Evolutionary conservation across 768 basidiomycete genomes (phyloP).

Genomic region (Naganishia randhawae): DNA sequence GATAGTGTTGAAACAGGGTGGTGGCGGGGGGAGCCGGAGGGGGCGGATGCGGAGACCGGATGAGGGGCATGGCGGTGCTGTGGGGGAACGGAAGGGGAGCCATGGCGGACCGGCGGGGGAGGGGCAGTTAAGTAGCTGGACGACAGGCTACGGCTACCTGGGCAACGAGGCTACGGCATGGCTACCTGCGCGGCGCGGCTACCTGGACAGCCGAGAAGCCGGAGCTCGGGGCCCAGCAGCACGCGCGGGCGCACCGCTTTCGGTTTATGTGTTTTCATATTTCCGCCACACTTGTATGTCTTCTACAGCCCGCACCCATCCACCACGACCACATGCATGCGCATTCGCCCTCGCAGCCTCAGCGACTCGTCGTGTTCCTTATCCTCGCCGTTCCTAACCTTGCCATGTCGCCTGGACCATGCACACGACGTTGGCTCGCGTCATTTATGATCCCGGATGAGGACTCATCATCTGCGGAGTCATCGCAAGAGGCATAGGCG

Average conservation of each 20-base stretch:
- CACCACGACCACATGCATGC: too few relatives aligned
- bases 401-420: too few relatives aligned
- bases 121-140: background rate
- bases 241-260: too few relatives aligned
- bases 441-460: background rate
- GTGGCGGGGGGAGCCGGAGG: background rate
- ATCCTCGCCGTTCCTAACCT: too few relatives aligned
- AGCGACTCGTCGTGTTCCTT: too few relatives aligned
- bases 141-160: too few relatives aligned
- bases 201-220: slow-evolving; percentile 1
- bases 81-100: background rate
- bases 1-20: slow-evolving; percentile 14
- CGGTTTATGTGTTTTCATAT: too few relatives aligned
- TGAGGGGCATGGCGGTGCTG: background rate
- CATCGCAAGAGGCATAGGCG: slow-evolving; percentile 11
- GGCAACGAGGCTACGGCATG: too few relatives aligned
- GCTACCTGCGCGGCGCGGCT: too few relatives aligned
- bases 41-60: background rate
- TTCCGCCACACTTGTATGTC: too few relatives aligned
- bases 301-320: too few relatives aligned
- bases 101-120: background rate
- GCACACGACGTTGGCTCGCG: too few relatives aligned
- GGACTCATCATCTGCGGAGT: slow-evolving; percentile 20
- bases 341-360: background rate
- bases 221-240: background rate